Percentiles rank a stretch among this genome's conserved stretches.
phyloP scores from a whole-genome alignment of 129 eudicot genomes.

The Arctium minus region DNA sequence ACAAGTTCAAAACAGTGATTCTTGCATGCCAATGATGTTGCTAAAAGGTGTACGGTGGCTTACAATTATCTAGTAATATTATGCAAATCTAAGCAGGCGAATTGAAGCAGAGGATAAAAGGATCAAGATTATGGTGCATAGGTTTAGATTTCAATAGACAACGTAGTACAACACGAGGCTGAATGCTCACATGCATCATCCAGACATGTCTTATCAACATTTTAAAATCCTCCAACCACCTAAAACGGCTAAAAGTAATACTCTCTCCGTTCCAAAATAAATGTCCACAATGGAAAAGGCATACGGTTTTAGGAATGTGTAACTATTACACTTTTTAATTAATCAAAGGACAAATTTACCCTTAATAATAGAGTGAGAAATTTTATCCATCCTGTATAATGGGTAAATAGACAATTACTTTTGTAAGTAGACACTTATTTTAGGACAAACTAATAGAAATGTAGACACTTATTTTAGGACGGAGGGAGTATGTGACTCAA shows the following conservation, averaged over 20 bases:
- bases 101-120: background rate
- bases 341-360: too few relatives aligned
- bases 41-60: background rate
- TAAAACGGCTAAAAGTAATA: background rate
- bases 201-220: slow-evolving; percentile 11
- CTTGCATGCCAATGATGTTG: background rate
- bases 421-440: too few relatives aligned
- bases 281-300: too few relatives aligned
- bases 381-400: too few relatives aligned
- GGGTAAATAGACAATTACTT: too few relatives aligned
- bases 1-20: background rate
- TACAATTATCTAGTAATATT: background rate
- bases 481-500: background rate
- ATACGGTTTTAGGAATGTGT: too few relatives aligned
- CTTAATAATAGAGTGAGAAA: too few relatives aligned
- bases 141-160: background rate
- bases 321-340: too few relatives aligned
- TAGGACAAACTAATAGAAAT: too few relatives aligned
- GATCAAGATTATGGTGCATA: background rate
- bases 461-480: too few relatives aligned
- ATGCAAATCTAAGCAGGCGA: background rate
- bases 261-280: too few relatives aligned
- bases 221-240: slow-evolving; percentile 9
- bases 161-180: background rate
- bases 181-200: background rate